Conservation (phyloP, 2,329 filamentous ascomycete species). For the Exserohilum rostratum region DNA sequence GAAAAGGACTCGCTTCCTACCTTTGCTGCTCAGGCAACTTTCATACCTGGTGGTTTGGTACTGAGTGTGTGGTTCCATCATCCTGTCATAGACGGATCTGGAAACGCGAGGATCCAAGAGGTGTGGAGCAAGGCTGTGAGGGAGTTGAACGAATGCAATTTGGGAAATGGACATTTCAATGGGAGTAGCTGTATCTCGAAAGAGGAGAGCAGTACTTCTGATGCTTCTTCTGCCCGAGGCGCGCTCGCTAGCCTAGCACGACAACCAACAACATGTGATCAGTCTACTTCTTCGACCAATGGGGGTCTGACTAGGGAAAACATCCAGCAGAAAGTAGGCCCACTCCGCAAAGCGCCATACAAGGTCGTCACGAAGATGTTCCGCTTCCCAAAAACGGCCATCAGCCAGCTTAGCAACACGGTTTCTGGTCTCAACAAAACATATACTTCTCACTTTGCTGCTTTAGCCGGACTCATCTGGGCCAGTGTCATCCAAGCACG, state of each 20-base stretch:
- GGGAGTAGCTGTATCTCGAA: neutral
- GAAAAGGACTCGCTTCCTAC: slow-evolving; percentile 23
- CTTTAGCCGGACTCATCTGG: slow-evolving; percentile 6
- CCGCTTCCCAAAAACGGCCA: slow-evolving; percentile 1
- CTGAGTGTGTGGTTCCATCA: slow-evolving; percentile 37
- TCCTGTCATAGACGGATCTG: slow-evolving; percentile 25
- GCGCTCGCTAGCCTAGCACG: neutral
- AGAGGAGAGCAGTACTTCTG: neutral
- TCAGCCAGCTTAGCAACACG: neutral
- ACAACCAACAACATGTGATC: neutral
- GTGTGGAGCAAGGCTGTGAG: slow-evolving; percentile 17
- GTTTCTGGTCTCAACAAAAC: neutral
- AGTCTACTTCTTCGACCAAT: too few species aligned
- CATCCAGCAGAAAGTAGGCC: neutral
- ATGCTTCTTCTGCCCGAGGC: neutral
- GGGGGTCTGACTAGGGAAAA: neutral
- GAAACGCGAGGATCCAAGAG: slow-evolving; percentile 19
- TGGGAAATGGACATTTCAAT: too few species aligned
- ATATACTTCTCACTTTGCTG: neutral
- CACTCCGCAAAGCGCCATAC: slow-evolving; percentile 5
- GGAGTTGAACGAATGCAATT: neutral
- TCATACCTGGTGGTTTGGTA: slow-evolving; percentile 36
- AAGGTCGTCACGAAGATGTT: slow-evolving; percentile 15
- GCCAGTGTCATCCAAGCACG: slow-evolving; percentile 5
- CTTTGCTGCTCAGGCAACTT: slow-evolving; percentile 31